Conservation (phyloP, 257 asterid genomes). For the Capsicum baccatum region DNA sequence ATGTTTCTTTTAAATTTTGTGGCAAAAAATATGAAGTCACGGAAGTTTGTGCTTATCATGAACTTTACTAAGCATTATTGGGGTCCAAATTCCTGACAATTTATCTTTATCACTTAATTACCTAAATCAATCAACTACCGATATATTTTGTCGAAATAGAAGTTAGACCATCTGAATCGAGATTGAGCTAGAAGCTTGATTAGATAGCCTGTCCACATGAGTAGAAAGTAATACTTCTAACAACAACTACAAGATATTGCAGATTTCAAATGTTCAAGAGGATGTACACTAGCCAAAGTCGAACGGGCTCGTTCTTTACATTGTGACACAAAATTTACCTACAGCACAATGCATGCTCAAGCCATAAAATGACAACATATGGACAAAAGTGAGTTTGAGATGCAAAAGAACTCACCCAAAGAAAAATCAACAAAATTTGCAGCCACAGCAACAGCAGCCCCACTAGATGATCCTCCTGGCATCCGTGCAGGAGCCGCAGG, state of each 20-base stretch:
- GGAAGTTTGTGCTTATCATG: constrained; percentile 1
- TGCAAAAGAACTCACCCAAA: constrained; percentile 61
- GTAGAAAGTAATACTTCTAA: neutral
- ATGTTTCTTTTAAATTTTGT: neutral
- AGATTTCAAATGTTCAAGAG: neutral
- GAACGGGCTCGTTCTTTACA: neutral
- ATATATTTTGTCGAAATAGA: neutral
- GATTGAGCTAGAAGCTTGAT: neutral
- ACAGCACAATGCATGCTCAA: neutral
- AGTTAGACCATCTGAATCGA: neutral
- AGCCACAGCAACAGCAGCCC: constrained; percentile 96
- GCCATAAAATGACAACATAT: neutral
- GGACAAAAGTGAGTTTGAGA: constrained; percentile 18
- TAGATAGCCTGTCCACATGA: no score
- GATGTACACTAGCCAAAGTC: constrained; percentile 1
- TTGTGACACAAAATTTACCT: neutral
- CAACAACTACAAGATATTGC: neutral
- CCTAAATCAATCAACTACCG: neutral
- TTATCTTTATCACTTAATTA: neutral
- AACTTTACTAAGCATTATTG: neutral
- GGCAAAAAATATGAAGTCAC: neutral
- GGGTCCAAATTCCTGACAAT: neutral
- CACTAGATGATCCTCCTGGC: constrained; percentile 99
- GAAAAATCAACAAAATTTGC: constrained; percentile 91
- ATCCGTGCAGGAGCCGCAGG: constrained; percentile 76